Conservation (phyloP, 371 early-diverging fungal genomes). For the Mortierella sp. region DNA sequence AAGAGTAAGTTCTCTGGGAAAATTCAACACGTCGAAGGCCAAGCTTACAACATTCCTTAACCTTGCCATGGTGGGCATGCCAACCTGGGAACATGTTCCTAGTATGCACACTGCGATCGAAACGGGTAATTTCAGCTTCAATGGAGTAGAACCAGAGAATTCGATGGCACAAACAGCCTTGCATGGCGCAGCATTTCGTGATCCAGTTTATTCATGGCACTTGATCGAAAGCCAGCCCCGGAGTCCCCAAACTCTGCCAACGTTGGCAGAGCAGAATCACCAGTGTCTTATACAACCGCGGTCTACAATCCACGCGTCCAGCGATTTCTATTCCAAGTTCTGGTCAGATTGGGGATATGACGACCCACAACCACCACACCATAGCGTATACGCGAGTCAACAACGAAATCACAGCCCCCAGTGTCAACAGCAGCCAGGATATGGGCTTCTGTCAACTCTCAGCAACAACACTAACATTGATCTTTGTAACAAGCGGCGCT, state of each 20-base stretch:
- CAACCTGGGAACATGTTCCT: not conserved
- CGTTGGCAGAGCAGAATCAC: not conserved
- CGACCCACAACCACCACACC: not conserved
- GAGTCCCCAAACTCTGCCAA: not conserved
- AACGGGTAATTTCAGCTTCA: too few relatives aligned
- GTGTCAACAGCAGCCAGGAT: not conserved
- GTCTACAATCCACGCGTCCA: not conserved
- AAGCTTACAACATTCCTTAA: not conserved
- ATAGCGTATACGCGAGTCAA: not conserved
- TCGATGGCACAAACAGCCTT: too few relatives aligned
- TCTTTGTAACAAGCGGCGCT: not conserved
- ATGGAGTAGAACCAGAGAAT: too few relatives aligned
- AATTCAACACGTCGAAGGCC: not conserved
- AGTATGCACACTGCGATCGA: too few relatives aligned
- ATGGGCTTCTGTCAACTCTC: not conserved
- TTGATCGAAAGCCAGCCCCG: not conserved
- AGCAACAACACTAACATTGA: not conserved
- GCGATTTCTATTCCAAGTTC: not conserved
- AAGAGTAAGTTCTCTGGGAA: too few relatives aligned
- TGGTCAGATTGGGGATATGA: not conserved
- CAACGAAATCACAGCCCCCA: too few relatives aligned
- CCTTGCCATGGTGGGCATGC: not conserved
- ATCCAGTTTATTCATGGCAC: not conserved
- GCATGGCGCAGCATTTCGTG: too few relatives aligned
- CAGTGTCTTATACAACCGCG: not conserved